Base-by-base conservation (phyloP, 2,329 filamentous ascomycete species). In the Arthroderma sp. region DNA sequence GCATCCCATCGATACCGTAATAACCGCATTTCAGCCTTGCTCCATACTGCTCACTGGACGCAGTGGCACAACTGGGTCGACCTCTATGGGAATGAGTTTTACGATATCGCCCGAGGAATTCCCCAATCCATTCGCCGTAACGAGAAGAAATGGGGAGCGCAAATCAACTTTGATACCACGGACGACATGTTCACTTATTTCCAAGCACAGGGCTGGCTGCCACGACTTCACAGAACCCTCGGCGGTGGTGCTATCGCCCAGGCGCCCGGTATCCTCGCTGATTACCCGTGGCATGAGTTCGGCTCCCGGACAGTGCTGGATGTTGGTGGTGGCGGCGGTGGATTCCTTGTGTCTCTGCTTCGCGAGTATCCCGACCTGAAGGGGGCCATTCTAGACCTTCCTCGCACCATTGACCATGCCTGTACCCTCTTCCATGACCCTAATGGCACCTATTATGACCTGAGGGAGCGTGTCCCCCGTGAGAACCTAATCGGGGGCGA, bases 61-160 rank as follows among this genome's bases (percentile, higher is more conserved):
- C 71, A 74, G 60, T 77, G 74, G 74, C 69, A 64, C 19, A 69
- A 69, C 59, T 76, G 74, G 75, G 73, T 73, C 1, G 64, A 68
- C 1, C 66, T 76, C 1, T 76, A 76, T 58, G 73, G 71, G 4
- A 72, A 70, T 58, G 62, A 74, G 54, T 76, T 75, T 63, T 77
- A 75, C 63, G 71, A 76, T 58, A 72, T 74, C 38, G 71, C 73
- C 0, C 63, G 68, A 2, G 70, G 73, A 3, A 73, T 76, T 31
- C 74, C 73, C 0, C 61, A 55, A 0, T 62, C 71, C 1, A 19
- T 67, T 15, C 54, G 56, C 2, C 56, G 55, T 6, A 67, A 61
- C 7, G 59, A 60, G 7, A 60, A 51, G 0, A 66, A 70, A 13
- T 63, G 51, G 4, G 64, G 73, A 0, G 72, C 72, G 0, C 74